Evolutionary conservation across 805 yeast genomes (phyloP).

Genomic region (Pichia gijzeniarum): DNA sequence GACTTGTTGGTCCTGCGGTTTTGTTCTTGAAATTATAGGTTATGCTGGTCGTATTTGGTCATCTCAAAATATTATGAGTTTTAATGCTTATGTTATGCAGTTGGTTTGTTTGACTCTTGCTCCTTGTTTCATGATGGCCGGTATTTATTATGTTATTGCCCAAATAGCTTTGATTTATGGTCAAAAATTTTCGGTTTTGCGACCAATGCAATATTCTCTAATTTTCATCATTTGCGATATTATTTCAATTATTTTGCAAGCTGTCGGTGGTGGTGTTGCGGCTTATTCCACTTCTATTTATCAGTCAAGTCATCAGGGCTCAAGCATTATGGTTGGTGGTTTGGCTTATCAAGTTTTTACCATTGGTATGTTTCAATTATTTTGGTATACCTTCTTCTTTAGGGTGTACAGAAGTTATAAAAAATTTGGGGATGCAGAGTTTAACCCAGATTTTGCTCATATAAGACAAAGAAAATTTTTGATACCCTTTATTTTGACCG

Average conservation of each 20-base stretch:
- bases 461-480: constrained; percentile 35
- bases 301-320: constrained; percentile 38
- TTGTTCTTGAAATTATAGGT: constrained; percentile 58
- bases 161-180: constrained; percentile 62
- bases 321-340: constrained; percentile 71
- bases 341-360: constrained; percentile 69
- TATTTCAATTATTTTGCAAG: constrained; percentile 59
- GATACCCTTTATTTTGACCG: constrained; percentile 37
- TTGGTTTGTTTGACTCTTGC: constrained; percentile 66
- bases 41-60: constrained; percentile 55
- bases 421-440: constrained; percentile 28
- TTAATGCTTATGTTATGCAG: constrained; percentile 51
- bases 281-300: constrained; percentile 36
- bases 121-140: constrained; percentile 83
- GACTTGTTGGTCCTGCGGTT: constrained; percentile 47
- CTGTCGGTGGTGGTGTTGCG: constrained; percentile 71
- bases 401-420: constrained; percentile 29
- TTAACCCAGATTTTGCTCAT: constrained; percentile 31
- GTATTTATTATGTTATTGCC: constrained; percentile 66
- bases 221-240: constrained; percentile 64
- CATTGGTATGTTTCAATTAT: constrained; percentile 51
- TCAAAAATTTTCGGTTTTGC: constrained; percentile 40
- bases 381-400: constrained; percentile 43
- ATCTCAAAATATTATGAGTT: constrained; percentile 29
- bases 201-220: constrained; percentile 56